phyloP scores from a whole-genome alignment of 306 rosid genomes.

The Begonia peltatifolia region DNA sequence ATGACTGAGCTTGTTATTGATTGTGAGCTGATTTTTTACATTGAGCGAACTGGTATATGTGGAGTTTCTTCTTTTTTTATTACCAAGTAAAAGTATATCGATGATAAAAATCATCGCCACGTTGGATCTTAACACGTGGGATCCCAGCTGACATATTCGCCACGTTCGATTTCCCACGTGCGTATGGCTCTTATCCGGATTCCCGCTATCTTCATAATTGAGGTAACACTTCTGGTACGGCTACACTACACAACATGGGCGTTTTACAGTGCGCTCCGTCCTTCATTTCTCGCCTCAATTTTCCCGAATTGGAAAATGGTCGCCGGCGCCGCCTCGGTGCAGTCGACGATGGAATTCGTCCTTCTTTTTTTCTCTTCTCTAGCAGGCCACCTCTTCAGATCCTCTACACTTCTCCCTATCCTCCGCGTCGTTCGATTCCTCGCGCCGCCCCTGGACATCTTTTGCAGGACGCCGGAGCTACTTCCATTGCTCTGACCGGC shows the following conservation, averaged over 20 bases:
- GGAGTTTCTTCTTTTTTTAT: too few species aligned
- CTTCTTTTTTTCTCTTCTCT: not conserved
- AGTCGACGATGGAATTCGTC: not conserved
- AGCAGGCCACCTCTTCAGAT: conserved; percentile 8
- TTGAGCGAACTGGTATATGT: too few species aligned
- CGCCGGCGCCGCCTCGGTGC: not conserved
- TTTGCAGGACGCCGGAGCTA: conserved; percentile 45
- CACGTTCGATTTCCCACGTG: too few species aligned
- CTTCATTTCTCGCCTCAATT: not conserved
- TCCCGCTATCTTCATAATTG: too few species aligned
- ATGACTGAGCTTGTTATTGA: too few species aligned
- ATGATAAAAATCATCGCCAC: too few species aligned
- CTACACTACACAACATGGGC: not conserved
- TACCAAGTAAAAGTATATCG: too few species aligned
- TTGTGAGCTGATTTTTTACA: too few species aligned
- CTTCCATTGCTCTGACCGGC: conserved; percentile 44
- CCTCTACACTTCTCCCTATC: conserved; percentile 7
- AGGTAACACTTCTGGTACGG: too few species aligned
- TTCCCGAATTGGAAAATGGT: not conserved
- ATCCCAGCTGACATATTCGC: too few species aligned
- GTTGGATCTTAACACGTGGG: too few species aligned
- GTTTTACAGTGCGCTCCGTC: not conserved
- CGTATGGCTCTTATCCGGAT: too few species aligned
- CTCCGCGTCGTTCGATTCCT: conserved; percentile 1
- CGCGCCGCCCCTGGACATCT: conserved; percentile 16